Evolutionary conservation across 495 filamentous ascomycete genomes (phyloP), one percentile per base, ranked within the genome.

Genomic region (Melanomma pulvis-pyrius): DNA sequence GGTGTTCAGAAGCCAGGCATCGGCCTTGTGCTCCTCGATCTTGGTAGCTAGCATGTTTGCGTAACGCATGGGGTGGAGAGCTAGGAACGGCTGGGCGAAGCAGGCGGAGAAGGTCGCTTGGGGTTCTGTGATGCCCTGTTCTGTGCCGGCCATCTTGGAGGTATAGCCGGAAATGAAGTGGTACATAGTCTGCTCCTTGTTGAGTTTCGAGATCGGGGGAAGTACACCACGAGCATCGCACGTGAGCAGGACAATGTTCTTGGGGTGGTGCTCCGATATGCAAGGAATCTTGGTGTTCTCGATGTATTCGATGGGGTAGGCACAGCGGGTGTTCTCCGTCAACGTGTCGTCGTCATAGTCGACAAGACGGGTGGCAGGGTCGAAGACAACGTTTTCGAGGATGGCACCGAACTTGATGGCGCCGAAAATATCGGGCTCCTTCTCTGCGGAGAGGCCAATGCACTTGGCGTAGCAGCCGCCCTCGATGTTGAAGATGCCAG

Each of bases 81-180:
- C 94, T 71, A 98, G 83, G 92, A 98, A 98, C 63, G 94, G 94
- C 81, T 98, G 94, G 51, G 96, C 94, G 81, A 98, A 98, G 89
- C 94, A 98, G 29, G 93, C 96, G 19, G 92, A 97, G 89, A 98
- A 98, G 72, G 94, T 98, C 2, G 94, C 94, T 81, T 96, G 90
- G 70, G 94, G 94, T 82, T 98, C 94, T 17, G 90, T 91, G 57
- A 98, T 86, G 77, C 94, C 94, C 57, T 97, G 90, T 81, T 98
- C 94, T 50, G 94, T 98, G 74, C 94, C 94, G 66, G 93, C 96
- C 96, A 98, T 98, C 88, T 98, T 98, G 73, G 96, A 98, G 60
- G 94, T 98, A 84, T 98, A 98, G 74, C 94, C 94, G 21, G 90
- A 94, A 79, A 98, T 98, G 86, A 98, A 98, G 86, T 98, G 94